These are phyloP conservation scores for Anastatica hierochuntica DNA, from an alignment of 345 rosid genomes.

Conservation along the genomic window DNA sequence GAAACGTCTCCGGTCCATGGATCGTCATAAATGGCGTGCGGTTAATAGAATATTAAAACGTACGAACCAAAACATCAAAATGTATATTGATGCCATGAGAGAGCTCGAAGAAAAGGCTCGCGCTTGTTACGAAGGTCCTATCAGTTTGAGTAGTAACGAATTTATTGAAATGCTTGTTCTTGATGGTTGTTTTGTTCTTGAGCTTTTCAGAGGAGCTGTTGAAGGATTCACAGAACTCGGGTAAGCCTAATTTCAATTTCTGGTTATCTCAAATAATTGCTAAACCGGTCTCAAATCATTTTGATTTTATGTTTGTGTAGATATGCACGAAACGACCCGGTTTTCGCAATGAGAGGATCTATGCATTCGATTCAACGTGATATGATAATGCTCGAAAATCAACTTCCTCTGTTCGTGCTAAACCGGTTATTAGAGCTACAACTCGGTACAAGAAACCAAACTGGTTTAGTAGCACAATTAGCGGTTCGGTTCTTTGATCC, in stretches of 20 bases:
- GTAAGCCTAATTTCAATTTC: too few species aligned
- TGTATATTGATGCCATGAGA: conserved; percentile 49
- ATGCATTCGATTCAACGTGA: conserved; percentile 89
- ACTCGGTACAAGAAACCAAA: conserved; percentile 40
- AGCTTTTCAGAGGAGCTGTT: conserved; percentile 64
- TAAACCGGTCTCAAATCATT: too few species aligned
- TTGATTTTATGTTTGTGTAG: conserved; percentile 14
- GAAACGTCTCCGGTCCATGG: conserved; percentile 61
- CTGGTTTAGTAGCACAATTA: conserved; percentile 52
- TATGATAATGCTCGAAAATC: conserved; percentile 87
- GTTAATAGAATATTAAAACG: conserved; percentile 59
- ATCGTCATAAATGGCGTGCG: conserved; percentile 76
- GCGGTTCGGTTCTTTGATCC: conserved; percentile 77
- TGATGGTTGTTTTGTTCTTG: conserved; percentile 74
- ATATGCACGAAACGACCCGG: conserved; percentile 68
- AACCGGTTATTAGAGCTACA: conserved; percentile 63
- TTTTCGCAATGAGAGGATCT: conserved; percentile 74
- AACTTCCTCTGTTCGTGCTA: conserved; percentile 62
- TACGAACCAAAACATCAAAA: conserved; percentile 36
- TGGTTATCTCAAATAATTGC: neutral
- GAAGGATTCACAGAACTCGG: conserved; percentile 61
- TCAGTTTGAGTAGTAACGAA: conserved; percentile 50
- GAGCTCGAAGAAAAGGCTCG: too few species aligned
- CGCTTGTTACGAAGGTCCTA: conserved; percentile 56
- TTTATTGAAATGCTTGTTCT: conserved; percentile 80